These are phyloP conservation scores for Letharia columbiana DNA, from an alignment of 495 filamentous ascomycete species.

Conservation along the genomic window DNA sequence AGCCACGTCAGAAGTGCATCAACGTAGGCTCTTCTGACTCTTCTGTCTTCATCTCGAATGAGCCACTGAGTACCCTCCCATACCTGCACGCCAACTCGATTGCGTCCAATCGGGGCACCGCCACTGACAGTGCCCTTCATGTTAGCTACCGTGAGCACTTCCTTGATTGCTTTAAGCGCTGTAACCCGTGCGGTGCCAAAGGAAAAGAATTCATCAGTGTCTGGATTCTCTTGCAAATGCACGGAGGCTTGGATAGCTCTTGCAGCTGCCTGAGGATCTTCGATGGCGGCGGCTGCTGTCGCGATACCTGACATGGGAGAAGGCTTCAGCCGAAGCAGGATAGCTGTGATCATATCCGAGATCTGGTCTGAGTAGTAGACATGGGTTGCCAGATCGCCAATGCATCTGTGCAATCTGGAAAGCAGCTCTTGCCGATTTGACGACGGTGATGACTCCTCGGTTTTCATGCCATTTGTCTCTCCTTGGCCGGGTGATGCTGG, in stretches of 20 bases:
- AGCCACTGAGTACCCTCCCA: conserved; percentile 94
- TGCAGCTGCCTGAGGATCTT: conserved; percentile 32
- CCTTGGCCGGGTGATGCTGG: conserved; percentile 18
- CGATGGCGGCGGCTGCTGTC: conserved; percentile 36
- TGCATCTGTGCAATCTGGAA: conserved; percentile 59
- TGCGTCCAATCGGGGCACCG: conserved; percentile 56
- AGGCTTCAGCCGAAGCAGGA: conserved; percentile 68
- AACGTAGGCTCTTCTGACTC: conserved; percentile 72
- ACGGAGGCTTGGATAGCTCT: conserved; percentile 35
- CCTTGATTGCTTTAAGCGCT: conserved; percentile 72
- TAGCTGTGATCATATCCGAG: conserved; percentile 75
- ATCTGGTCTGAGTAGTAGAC: conserved; percentile 93
- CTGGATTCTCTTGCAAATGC: conserved; percentile 36
- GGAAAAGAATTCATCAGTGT: conserved; percentile 59
- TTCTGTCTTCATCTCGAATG: conserved; percentile 62
- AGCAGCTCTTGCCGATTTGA: conserved; percentile 47
- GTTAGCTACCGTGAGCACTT: conserved; percentile 72
- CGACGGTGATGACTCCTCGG: conserved; percentile 34
- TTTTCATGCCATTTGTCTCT: conserved; percentile 17
- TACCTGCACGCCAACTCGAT: conserved; percentile 62
- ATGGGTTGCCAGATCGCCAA: conserved; percentile 81
- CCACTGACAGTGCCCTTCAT: conserved; percentile 48
- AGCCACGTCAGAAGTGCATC: conserved; percentile 79
- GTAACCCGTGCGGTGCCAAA: conserved; percentile 63
- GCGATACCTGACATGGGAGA: conserved; percentile 34